Conservation (phyloP, 2,329 filamentous ascomycete genomes). For the Davidsoniella australis region DNA sequence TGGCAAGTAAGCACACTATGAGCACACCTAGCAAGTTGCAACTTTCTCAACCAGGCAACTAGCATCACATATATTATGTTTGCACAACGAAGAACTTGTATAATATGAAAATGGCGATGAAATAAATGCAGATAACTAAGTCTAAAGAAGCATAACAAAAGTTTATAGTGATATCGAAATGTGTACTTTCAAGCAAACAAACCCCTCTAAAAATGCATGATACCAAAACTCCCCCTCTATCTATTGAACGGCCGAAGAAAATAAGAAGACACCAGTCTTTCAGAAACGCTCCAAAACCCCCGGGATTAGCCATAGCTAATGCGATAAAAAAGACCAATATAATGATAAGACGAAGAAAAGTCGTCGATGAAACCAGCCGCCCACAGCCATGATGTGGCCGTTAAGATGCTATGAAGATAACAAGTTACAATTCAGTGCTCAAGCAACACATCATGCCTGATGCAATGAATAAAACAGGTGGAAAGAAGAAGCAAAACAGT, state of each 20-base stretch:
- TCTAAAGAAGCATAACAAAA: background rate
- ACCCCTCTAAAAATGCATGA: background rate
- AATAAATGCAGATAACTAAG: background rate
- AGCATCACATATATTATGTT: background rate
- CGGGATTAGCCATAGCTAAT: too few species aligned
- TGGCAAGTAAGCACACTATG: slow-evolving; percentile 25
- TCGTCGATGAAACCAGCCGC: background rate
- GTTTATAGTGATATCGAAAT: background rate
- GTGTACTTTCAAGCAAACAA: background rate
- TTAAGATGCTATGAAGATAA: background rate
- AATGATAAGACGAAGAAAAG: background rate
- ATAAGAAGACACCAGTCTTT: too few species aligned
- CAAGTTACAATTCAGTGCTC: background rate
- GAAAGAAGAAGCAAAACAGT: too few species aligned
- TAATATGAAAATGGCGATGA: too few species aligned
- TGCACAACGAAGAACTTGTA: background rate
- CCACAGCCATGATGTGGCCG: background rate
- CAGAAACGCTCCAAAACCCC: too few species aligned
- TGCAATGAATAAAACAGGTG: too few species aligned
- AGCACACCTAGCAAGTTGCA: background rate
- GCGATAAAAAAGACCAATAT: background rate
- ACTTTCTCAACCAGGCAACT: background rate
- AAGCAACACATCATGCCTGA: background rate
- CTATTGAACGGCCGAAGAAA: too few species aligned
- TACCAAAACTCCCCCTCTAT: too few species aligned